Evolutionary conservation across 331 rosid species (phyloP).

Genomic region (Cydonia oblonga): DNA sequence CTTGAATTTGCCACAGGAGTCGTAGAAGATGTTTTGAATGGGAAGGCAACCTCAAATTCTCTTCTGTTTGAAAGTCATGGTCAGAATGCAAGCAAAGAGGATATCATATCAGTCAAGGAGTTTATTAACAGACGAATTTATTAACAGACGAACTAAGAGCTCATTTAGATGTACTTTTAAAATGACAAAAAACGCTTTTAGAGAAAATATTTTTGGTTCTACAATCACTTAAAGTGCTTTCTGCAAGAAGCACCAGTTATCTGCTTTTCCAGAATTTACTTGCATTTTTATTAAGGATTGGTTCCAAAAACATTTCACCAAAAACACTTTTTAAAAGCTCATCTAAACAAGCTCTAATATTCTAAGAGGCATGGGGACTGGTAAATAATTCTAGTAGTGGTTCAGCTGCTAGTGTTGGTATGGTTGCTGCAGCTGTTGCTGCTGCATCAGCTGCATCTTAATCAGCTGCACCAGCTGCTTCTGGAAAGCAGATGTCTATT

Average conservation of each 20-base stretch:
- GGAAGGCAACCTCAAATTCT: constrained; percentile 78
- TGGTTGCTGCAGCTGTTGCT: constrained; percentile 90
- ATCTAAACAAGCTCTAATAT: too few species aligned
- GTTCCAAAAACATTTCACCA: too few species aligned
- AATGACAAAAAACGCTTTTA: too few species aligned
- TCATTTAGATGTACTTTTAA: too few species aligned
- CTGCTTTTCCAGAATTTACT: too few species aligned
- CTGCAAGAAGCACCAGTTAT: too few species aligned
- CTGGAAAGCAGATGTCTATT: constrained; percentile 50
- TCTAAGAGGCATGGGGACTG: constrained; percentile 73
- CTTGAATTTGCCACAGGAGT: constrained; percentile 66
- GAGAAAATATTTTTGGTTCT: too few species aligned
- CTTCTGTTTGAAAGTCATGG: constrained; percentile 76
- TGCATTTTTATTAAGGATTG: too few species aligned
- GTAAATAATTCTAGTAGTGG: constrained; percentile 57
- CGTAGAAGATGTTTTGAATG: constrained; percentile 68
- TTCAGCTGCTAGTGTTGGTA: constrained; percentile 71
- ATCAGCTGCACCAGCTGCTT: constrained; percentile 57
- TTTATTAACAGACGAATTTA: constrained; percentile 79
- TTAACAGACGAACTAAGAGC: too few species aligned
- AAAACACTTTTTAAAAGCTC: too few species aligned
- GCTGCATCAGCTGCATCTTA: constrained; percentile 62
- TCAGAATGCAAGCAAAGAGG: constrained; percentile 60
- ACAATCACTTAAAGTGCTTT: too few species aligned
- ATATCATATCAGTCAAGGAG: constrained; percentile 62